Evolutionary conservation across 306 rosid genomes (phyloP).

Genomic region (Ammopiptanthus mongolicus): DNA sequence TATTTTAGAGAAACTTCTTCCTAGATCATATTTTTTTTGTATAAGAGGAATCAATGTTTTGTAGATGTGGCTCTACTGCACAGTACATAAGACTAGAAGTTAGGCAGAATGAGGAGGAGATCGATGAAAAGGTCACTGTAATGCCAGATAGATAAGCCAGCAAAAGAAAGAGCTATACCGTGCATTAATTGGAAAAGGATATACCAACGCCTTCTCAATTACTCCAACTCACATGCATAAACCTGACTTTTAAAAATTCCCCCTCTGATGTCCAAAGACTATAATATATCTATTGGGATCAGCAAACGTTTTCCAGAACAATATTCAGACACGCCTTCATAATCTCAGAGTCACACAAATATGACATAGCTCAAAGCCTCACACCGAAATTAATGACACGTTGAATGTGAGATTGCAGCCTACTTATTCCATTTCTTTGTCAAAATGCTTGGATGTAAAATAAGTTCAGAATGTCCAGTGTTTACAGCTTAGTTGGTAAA

Average conservation of each 20-base stretch:
- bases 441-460: neutral
- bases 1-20: too few species aligned
- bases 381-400: neutral
- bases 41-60: neutral
- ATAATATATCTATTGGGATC: neutral
- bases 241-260: neutral
- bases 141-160: neutral
- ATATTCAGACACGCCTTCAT: neutral
- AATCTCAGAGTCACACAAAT: neutral
- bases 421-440: neutral
- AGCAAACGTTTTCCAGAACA: neutral
- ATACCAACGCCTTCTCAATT: neutral
- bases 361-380: neutral
- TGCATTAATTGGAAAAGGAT: conserved; percentile 13
- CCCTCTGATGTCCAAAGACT: neutral
- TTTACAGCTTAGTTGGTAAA: too few species aligned
- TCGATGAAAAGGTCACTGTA: neutral
- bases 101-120: neutral
- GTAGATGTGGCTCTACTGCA: too few species aligned
- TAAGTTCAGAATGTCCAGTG: neutral
- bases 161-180: neutral
- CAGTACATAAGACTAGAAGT: neutral
- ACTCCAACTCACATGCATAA: conserved; percentile 3
- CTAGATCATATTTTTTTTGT: neutral
- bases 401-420: conserved; percentile 10